These are phyloP conservation scores for Neurospora hispaniola DNA, from an alignment of 495 filamentous ascomycete genomes.

Conservation along the genomic window DNA sequence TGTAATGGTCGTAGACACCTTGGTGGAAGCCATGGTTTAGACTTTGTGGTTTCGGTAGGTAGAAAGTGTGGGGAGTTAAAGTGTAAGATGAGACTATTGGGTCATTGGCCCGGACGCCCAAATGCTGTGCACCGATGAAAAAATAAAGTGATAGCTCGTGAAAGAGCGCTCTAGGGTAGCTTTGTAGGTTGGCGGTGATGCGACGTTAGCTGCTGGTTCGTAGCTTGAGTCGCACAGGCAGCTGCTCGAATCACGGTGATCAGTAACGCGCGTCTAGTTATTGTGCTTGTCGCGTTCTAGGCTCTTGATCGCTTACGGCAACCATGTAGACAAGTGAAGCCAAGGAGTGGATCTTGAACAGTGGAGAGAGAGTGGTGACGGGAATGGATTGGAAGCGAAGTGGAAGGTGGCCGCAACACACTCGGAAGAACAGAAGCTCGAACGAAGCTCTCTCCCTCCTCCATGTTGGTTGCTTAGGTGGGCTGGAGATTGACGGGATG, in stretches of 20 bases:
- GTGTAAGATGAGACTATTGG: not conserved
- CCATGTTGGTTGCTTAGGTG: not conserved
- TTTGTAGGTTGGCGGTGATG: not conserved
- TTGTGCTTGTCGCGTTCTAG: not conserved
- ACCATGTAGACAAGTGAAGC: not conserved
- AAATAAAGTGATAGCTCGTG: not conserved
- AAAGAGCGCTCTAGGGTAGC: not conserved
- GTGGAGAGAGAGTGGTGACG: not conserved
- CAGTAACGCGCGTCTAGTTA: not conserved
- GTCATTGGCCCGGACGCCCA: conserved; percentile 4
- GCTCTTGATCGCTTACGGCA: not conserved
- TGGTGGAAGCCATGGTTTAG: conserved; percentile 26
- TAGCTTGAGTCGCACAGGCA: not conserved
- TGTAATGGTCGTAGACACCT: conserved; percentile 41
- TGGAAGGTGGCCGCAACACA: not conserved
- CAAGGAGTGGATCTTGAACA: not conserved
- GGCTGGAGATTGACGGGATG: not conserved
- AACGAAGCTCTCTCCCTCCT: not conserved
- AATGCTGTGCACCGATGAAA: conserved; percentile 2
- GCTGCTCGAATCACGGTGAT: not conserved
- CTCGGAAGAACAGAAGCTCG: not conserved
- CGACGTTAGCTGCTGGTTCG: not conserved
- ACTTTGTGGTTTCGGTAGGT: conserved; percentile 4
- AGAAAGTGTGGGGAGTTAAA: not conserved
- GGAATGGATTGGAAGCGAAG: not conserved